Conservation (phyloP, 2,329 filamentous ascomycete species). For the Cyclaneusma minus region DNA sequence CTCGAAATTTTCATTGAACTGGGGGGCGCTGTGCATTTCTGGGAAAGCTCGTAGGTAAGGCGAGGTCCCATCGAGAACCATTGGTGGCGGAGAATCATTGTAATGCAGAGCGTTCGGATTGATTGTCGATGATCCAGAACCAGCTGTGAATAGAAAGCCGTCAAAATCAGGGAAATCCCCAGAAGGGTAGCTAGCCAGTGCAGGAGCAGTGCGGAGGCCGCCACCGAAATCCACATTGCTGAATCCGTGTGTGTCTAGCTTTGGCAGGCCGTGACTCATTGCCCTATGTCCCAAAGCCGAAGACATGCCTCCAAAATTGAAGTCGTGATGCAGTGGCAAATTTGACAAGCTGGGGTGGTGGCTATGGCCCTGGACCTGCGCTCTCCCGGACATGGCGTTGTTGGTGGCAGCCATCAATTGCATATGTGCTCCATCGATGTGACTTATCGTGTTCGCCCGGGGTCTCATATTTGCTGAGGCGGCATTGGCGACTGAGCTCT, state of each 20-base stretch:
- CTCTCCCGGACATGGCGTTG: conserved; percentile 26
- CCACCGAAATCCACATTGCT: conserved; percentile 46
- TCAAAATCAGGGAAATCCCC: conserved; percentile 56
- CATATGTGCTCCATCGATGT: conserved; percentile 66
- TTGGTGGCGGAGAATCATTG: conserved; percentile 57
- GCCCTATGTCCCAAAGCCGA: conserved; percentile 50
- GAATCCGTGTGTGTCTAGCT: conserved; percentile 66
- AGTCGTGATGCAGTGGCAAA: conserved; percentile 42
- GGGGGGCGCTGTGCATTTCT: conserved; percentile 40
- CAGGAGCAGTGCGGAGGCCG: conserved; percentile 66
- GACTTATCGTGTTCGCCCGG: conserved; percentile 89
- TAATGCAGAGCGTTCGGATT: conserved; percentile 70
- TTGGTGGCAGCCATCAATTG: conserved; percentile 53
- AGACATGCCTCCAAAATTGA: conserved; percentile 62
- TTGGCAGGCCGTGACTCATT: conserved; percentile 54
- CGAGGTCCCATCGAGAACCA: conserved; percentile 45
- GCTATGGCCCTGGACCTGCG: conserved; percentile 39
- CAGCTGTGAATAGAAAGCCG: conserved; percentile 53
- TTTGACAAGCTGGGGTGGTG: conserved; percentile 64
- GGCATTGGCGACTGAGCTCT: conserved; percentile 70
- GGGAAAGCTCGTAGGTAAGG: conserved; percentile 41
- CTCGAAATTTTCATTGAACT: conserved; percentile 66
- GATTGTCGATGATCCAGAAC: conserved; percentile 51
- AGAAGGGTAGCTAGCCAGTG: conserved; percentile 39
- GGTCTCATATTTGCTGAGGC: conserved; percentile 54